Evolutionary conservation across 345 rosid genomes (phyloP).

Genomic region (Citrus mangshanensis): DNA sequence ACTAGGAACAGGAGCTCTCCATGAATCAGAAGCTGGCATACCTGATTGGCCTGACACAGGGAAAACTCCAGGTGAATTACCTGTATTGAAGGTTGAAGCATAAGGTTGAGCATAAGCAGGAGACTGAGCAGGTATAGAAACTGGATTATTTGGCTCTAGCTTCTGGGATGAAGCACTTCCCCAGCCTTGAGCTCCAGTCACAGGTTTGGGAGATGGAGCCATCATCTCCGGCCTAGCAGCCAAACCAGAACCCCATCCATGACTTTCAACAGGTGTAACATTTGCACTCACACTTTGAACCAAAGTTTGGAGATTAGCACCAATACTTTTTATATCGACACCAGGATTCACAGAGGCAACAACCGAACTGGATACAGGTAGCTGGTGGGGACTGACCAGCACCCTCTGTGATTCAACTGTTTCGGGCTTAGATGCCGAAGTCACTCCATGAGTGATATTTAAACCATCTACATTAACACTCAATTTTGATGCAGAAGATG

Average conservation of each 20-base stretch:
- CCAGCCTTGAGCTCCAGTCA: constrained; percentile 48
- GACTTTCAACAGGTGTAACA: constrained; percentile 30
- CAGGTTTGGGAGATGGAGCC: constrained; percentile 33
- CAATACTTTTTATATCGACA: constrained; percentile 32
- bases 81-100: constrained; percentile 35
- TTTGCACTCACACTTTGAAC: constrained; percentile 39
- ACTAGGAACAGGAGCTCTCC: constrained; percentile 51
- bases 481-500: constrained; percentile 20
- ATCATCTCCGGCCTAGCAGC: constrained; percentile 38
- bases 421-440: constrained; percentile 38
- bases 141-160: constrained; percentile 30
- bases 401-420: constrained; percentile 30
- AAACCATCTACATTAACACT: constrained; percentile 11
- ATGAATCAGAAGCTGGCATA: constrained; percentile 51
- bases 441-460: constrained; percentile 29
- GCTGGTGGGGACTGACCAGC: constrained; percentile 38
- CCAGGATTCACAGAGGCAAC: constrained; percentile 25
- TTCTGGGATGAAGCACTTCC: constrained; percentile 44
- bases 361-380: constrained; percentile 9
- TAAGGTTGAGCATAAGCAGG: constrained; percentile 40
- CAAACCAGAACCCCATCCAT: constrained; percentile 43
- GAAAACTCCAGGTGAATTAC: constrained; percentile 33
- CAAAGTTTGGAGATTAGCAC: constrained; percentile 40
- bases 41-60: constrained; percentile 36
- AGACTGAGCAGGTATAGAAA: constrained; percentile 25